A percentile compares a stretch with the other conserved stretches of the same genome.
Conservation (phyloP, 768 basidiomycete genomes). For the Candolleomyces aberdarensis region DNA sequence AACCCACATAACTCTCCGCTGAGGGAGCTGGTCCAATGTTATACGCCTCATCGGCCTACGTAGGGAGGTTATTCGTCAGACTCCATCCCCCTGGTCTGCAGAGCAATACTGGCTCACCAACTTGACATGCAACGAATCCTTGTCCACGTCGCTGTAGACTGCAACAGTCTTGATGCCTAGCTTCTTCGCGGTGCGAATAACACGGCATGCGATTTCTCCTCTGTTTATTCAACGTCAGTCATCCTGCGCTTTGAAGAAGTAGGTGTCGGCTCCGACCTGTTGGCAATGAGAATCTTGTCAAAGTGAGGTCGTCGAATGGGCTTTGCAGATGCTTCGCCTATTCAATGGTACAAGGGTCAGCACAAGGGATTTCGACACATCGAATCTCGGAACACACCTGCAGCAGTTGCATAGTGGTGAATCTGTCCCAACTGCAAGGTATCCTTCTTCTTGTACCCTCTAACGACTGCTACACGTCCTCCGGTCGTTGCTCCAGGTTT, state of each 20-base stretch:
- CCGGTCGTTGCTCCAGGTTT: not conserved
- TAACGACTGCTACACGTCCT: not conserved
- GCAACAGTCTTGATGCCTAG: conserved; percentile 91
- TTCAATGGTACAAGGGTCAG: too few relatives aligned
- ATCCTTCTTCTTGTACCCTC: not conserved
- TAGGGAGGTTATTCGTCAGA: not conserved
- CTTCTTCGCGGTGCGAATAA: conserved; percentile 85
- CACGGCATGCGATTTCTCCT: conserved; percentile 94
- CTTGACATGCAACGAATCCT: conserved; percentile 75
- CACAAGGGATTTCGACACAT: not conserved
- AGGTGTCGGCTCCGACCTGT: conserved; percentile 49
- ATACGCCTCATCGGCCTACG: conserved; percentile 81
- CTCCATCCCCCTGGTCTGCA: not conserved
- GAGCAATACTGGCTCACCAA: conserved; percentile 44
- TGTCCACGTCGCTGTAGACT: conserved; percentile 87
- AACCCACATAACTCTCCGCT: conserved; percentile 81
- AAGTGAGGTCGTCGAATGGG: conserved; percentile 50
- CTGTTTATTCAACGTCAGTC: conserved; percentile 33
- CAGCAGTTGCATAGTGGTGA: not conserved
- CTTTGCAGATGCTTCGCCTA: conserved; percentile 1
- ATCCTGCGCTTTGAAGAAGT: not conserved
- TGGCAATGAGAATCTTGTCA: conserved; percentile 90
- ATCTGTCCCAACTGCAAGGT: not conserved
- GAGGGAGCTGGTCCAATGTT: conserved; percentile 92
- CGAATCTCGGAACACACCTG: not conserved